Evolutionary conservation across 768 basidiomycete genomes (phyloP).

Genomic region (Saitozyma sp.): DNA sequence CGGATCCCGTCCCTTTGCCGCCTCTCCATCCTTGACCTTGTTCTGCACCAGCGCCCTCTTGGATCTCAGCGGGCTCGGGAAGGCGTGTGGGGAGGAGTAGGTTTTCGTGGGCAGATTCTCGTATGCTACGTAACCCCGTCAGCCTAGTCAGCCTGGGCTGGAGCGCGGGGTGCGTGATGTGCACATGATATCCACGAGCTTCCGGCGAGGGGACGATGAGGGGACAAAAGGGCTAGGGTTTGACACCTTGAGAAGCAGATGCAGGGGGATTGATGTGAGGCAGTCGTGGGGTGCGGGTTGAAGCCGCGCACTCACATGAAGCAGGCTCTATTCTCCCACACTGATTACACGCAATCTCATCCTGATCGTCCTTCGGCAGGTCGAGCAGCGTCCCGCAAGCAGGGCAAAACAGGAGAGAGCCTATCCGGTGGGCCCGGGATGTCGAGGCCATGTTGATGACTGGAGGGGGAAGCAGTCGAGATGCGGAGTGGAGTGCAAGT

Average conservation of each 20-base stretch:
- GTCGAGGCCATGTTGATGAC: slow-evolving; percentile 12
- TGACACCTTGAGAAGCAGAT: not conserved
- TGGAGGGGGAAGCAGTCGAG: too few species aligned
- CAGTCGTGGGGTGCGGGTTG: not conserved
- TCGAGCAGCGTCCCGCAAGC: slow-evolving; percentile 86
- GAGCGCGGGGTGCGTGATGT: too few species aligned
- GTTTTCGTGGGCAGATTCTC: slow-evolving; percentile 88
- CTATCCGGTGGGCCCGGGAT: slow-evolving; percentile 56
- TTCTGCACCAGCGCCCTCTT: slow-evolving; percentile 78
- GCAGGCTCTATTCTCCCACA: slow-evolving; percentile 85
- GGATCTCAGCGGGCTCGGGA: slow-evolving; percentile 82
- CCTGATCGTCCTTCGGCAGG: slow-evolving; percentile 71
- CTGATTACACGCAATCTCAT: slow-evolving; percentile 78
- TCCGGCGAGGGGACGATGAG: too few species aligned
- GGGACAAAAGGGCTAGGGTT: too few species aligned
- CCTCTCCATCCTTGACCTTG: slow-evolving; percentile 59
- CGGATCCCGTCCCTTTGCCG: slow-evolving; percentile 51
- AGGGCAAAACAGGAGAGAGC: slow-evolving; percentile 92
- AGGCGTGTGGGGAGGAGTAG: slow-evolving; percentile 87
- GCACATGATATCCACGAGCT: too few species aligned
- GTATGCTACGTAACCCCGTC: slow-evolving; percentile 64
- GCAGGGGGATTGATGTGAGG: not conserved
- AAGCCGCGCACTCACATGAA: slow-evolving; percentile 67
- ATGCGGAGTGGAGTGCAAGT: too few species aligned
- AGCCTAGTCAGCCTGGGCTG: too few species aligned